These are phyloP conservation scores for Saccharomycopsis oosterbeekiorum DNA, from an alignment of 805 yeast species.

Conservation along the genomic window DNA sequence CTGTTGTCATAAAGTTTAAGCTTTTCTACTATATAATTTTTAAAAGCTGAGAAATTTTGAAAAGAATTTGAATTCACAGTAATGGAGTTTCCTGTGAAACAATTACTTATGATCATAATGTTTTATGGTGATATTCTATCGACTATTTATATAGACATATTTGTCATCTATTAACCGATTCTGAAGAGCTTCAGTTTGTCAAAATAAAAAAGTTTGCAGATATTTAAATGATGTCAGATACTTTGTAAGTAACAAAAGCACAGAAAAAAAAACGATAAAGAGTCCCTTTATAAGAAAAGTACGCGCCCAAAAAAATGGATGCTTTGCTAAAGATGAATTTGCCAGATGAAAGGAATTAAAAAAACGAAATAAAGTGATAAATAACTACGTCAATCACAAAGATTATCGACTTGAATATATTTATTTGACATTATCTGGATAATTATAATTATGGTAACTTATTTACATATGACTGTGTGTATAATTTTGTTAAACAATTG, in stretches of 20 bases:
- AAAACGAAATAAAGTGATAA: neutral
- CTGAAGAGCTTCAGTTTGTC: neutral
- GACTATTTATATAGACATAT: neutral
- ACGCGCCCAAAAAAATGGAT: neutral
- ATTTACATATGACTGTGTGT: neutral
- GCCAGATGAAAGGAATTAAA: no score
- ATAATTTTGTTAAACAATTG: no score
- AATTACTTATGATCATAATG: neutral
- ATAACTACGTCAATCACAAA: neutral
- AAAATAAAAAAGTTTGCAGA: neutral
- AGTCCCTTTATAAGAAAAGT: no score
- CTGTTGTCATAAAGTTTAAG: neutral
- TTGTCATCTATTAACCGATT: neutral
- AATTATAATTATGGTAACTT: neutral
- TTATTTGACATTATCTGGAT: neutral
- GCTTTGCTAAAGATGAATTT: neutral
- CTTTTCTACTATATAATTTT: neutral
- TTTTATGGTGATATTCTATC: neutral
- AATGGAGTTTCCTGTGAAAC: neutral
- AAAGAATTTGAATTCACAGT: neutral
- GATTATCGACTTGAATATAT: neutral
- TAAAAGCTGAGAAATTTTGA: neutral
- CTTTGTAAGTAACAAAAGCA: neutral
- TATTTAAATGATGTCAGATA: neutral
- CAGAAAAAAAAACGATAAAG: constrained; percentile 24